Base-by-base conservation (phyloP, 805 yeast genomes). In the Metschnikowia henanensis region DNA sequence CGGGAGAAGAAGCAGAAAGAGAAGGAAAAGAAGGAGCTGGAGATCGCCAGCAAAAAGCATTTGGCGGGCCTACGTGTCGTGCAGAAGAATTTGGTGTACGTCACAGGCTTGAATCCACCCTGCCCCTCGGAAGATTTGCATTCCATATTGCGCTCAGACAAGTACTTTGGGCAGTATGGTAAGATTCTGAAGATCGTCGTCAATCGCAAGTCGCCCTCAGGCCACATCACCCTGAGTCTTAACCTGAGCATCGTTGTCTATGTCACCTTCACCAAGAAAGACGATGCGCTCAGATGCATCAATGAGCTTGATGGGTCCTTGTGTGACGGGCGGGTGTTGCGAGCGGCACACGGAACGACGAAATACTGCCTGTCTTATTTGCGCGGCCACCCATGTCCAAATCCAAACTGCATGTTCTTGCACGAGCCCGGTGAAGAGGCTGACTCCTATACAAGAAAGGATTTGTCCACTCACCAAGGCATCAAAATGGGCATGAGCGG, bases 401-500 rank as follows among this genome's bases (percentile, higher is more conserved):
- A 94, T 66, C 98, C 98, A 50, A 89, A 90, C 60, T 94, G 99
- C 76, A 94, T 94, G 99, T 94, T 94, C 59, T 75, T 94, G 58
- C 99, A 94, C 64, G 99, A 94, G 66, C 99, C 99, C 6, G 99
- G 99, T 46, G 99, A 94, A 72, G 99, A 94, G 65, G 98, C 98
- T 2, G 99, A 94, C 58, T 86, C 96, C 9, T 92, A 87, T 68
- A 88, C 96, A 21, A 82, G 97, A 65, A 90, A 87, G 59, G 95
- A 87, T 59, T 73, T 87, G 57, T 81, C 90, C 5, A 86, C 94
- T 3, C 84, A 87, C 61, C 82, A 81, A 53, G 81, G 82, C 55
- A 73, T 79, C 51, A 80, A 77, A 57, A 79, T 79, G 77, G 69
- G 73, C 37, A 70, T 67, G 72, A 65, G 67, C 57, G 72, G 71